phyloP scores from a whole-genome alignment of 2,329 filamentous ascomycete species.

The Periglandula ipomoeae region DNA sequence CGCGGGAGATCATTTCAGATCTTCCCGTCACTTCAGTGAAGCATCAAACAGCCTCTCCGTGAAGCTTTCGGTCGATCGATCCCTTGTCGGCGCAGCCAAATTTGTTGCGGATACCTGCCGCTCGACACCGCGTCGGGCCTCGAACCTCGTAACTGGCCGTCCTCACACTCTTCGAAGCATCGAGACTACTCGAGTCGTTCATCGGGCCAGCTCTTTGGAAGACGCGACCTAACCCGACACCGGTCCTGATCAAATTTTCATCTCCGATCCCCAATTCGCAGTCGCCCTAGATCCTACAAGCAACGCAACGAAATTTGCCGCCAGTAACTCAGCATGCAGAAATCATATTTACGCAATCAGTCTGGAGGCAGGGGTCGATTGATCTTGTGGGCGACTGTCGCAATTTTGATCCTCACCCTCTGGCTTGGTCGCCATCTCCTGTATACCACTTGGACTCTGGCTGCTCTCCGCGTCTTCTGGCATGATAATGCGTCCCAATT shows the following conservation, averaged over 20 bases:
- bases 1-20: not conserved
- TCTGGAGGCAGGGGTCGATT: slow-evolving; percentile 5
- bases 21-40: not conserved
- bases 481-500: slow-evolving; percentile 15
- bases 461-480: slow-evolving; percentile 19
- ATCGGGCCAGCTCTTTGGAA: too few relatives aligned
- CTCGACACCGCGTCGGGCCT: too few relatives aligned
- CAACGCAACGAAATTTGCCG: too few relatives aligned
- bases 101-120: too few relatives aligned
- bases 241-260: too few relatives aligned
- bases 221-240: too few relatives aligned
- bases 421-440: slow-evolving; percentile 14
- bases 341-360: slow-evolving; percentile 6
- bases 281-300: not conserved
- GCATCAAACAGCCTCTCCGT: not conserved
- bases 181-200: too few relatives aligned
- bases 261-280: too few relatives aligned
- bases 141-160: too few relatives aligned
- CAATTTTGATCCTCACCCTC: slow-evolving; percentile 6
- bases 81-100: too few relatives aligned
- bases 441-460: slow-evolving; percentile 20
- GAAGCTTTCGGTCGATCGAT: not conserved
- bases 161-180: too few relatives aligned
- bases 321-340: slow-evolving; percentile 4
- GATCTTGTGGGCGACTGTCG: slow-evolving; percentile 7